Percentiles rank a stretch among this genome's conserved stretches.
Evolutionary conservation across 2,329 filamentous ascomycete species (phyloP).

Genomic region (Decorospora gaudefroyi): DNA sequence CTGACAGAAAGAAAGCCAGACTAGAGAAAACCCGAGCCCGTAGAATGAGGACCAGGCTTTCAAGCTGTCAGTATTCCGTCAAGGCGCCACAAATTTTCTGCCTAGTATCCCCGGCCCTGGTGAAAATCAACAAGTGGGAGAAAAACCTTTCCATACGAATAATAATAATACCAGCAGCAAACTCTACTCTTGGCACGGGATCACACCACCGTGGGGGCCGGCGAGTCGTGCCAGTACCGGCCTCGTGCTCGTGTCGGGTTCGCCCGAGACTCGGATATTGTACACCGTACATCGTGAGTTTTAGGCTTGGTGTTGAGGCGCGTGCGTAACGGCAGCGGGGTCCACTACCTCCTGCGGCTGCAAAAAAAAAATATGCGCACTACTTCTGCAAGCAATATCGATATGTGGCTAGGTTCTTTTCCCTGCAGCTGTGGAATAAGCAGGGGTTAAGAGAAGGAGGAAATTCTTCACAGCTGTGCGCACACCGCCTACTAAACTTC

Average conservation of each 20-base stretch:
- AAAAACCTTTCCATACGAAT: background rate
- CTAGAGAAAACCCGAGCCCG: background rate
- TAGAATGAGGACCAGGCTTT: background rate
- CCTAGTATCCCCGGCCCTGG: slow-evolving; percentile 6
- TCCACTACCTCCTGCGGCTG: no score
- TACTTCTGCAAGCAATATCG: no score
- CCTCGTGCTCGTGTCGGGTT: no score
- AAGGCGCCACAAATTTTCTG: slow-evolving; percentile 6
- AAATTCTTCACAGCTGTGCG: no score
- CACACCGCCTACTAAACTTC: no score
- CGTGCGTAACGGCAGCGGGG: no score
- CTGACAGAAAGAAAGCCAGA: slow-evolving; percentile 1
- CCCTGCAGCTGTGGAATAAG: no score
- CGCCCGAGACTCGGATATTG: slow-evolving; percentile 8
- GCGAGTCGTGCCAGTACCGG: background rate
- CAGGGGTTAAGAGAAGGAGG: no score
- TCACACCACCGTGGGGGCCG: background rate
- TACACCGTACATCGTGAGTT: slow-evolving; percentile 7
- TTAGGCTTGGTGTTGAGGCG: slow-evolving; percentile 8
- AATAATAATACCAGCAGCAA: background rate
- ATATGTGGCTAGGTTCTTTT: no score
- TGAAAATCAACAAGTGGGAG: background rate
- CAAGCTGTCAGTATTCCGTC: background rate
- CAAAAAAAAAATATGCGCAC: no score
- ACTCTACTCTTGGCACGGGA: background rate